Evolutionary conservation across 2,329 filamentous ascomycete species (phyloP).

Genomic region (Domatiomyces globalis): DNA sequence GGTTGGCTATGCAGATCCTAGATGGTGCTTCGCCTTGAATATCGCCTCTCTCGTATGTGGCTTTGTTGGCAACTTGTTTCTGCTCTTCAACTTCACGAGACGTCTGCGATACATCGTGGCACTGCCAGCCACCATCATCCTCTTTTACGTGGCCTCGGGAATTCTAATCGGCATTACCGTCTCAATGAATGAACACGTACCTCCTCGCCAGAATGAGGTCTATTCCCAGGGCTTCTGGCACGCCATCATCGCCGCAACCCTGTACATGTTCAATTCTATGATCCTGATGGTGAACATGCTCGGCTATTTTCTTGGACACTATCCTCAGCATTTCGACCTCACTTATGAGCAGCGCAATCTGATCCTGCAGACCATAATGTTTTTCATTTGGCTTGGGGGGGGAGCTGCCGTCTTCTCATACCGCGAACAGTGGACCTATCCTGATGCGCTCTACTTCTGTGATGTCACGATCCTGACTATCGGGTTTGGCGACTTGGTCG

Average conservation of each 20-base stretch:
- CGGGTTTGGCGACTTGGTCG: slow-evolving; percentile 49
- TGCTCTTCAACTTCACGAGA: slow-evolving; percentile 76
- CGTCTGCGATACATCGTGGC: slow-evolving; percentile 67
- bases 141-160: slow-evolving; percentile 55
- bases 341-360: slow-evolving; percentile 71
- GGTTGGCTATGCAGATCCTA: slow-evolving; percentile 50
- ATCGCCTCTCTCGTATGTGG: slow-evolving; percentile 63
- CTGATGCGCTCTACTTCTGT: slow-evolving; percentile 67
- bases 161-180: slow-evolving; percentile 53
- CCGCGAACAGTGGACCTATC: slow-evolving; percentile 49
- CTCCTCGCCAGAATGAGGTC: slow-evolving; percentile 34
- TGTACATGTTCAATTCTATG: slow-evolving; percentile 67
- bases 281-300: slow-evolving; percentile 67
- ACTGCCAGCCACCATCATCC: slow-evolving; percentile 65
- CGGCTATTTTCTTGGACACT: slow-evolving; percentile 61
- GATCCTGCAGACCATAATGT: slow-evolving; percentile 78
- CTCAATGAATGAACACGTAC: slow-evolving; percentile 49
- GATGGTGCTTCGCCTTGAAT: slow-evolving; percentile 64
- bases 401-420: slow-evolving; percentile 62
- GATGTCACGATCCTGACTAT: slow-evolving; percentile 53
- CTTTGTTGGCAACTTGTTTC: slow-evolving; percentile 62
- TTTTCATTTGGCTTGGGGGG: slow-evolving; percentile 65
- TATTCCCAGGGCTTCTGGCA: slow-evolving; percentile 83
- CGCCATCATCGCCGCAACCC: slow-evolving; percentile 59
- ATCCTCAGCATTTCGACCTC: slow-evolving; percentile 62